A percentile compares a stretch with the other conserved stretches of the same genome.
phyloP scores from a whole-genome alignment of 2,329 filamentous ascomycete species.

The Penicillium hesseltinei region DNA sequence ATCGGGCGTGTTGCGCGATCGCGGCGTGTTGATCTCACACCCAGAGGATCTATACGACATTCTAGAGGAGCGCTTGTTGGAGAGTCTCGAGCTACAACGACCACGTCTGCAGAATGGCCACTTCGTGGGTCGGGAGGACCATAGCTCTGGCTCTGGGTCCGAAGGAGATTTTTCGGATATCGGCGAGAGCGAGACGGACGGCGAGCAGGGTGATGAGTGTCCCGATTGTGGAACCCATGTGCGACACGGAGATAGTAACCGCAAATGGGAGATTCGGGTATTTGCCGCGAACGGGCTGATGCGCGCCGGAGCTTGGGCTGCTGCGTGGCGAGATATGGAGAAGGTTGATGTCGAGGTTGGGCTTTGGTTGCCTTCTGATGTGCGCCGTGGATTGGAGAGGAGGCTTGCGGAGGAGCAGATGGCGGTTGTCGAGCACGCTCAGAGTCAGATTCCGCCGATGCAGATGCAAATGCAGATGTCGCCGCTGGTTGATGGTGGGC shows the following conservation, averaged over 20 bases:
- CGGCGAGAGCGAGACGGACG: constrained; percentile 38
- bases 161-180: constrained; percentile 28
- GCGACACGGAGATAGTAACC: constrained; percentile 47
- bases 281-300: constrained; percentile 95
- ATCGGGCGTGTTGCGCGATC: constrained; percentile 55
- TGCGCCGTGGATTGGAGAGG: constrained; percentile 51
- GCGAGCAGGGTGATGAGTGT: constrained; percentile 46
- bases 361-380: constrained; percentile 60
- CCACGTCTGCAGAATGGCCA: constrained; percentile 60
- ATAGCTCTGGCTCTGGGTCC: constrained; percentile 15
- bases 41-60: constrained; percentile 62
- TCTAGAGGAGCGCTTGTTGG: constrained; percentile 60
- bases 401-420: constrained; percentile 43
- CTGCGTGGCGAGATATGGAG: constrained; percentile 97
- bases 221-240: constrained; percentile 52
- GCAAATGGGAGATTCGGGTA: constrained; percentile 69
- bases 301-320: constrained; percentile 85
- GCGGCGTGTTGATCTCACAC: constrained; percentile 62
- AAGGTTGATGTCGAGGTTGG: constrained; percentile 92
- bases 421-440: constrained; percentile 15
- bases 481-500: neutral
- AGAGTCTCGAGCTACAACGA: constrained; percentile 57
- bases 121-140: constrained; percentile 46
- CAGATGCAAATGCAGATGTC: constrained; percentile 1
- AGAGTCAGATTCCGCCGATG: constrained; percentile 11